A percentile compares a stretch with the other conserved stretches of the same genome.
Conservation (phyloP, 805 yeast species). For the Lipomyces spencermartinsiae region DNA sequence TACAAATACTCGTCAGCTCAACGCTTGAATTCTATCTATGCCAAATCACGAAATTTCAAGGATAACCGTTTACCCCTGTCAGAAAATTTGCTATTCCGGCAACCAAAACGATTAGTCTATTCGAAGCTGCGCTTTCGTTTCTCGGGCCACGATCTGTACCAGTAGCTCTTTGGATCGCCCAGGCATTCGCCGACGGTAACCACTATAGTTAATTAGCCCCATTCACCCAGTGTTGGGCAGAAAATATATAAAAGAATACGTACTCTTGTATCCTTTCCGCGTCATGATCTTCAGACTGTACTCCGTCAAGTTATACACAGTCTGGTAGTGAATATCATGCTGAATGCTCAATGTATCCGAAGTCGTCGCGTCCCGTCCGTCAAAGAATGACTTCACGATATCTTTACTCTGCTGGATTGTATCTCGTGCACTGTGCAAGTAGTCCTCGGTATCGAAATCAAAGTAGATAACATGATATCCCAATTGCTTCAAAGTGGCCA, state of each 20-base stretch:
- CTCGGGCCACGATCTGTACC: slow-evolving; percentile 24
- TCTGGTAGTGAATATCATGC: slow-evolving; percentile 33
- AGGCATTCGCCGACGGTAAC: slow-evolving; percentile 35
- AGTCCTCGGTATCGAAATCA: slow-evolving; percentile 32
- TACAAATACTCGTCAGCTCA: neutral
- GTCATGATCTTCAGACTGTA: slow-evolving; percentile 17
- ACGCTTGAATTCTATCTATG: neutral
- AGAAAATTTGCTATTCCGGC: neutral
- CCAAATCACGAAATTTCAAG: neutral
- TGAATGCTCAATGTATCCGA: slow-evolving; percentile 21
- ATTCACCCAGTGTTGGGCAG: slow-evolving; percentile 8
- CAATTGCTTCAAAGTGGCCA: slow-evolving; percentile 18
- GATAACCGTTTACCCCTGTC: neutral
- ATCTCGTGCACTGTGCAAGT: slow-evolving; percentile 17
- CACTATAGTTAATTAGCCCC: neutral
- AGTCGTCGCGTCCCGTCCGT: neutral
- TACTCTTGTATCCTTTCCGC: neutral
- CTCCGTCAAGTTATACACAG: slow-evolving; percentile 27
- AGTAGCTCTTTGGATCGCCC: slow-evolving; percentile 27
- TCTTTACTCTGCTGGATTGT: slow-evolving; percentile 25
- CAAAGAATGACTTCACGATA: slow-evolving; percentile 13
- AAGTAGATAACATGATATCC: slow-evolving; percentile 33
- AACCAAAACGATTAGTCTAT: neutral
- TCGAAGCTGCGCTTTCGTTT: no score
- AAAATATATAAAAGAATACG: slow-evolving; percentile 1